phyloP scores from a whole-genome alignment of 345 rosid species.

The Brassica rapa region DNA sequence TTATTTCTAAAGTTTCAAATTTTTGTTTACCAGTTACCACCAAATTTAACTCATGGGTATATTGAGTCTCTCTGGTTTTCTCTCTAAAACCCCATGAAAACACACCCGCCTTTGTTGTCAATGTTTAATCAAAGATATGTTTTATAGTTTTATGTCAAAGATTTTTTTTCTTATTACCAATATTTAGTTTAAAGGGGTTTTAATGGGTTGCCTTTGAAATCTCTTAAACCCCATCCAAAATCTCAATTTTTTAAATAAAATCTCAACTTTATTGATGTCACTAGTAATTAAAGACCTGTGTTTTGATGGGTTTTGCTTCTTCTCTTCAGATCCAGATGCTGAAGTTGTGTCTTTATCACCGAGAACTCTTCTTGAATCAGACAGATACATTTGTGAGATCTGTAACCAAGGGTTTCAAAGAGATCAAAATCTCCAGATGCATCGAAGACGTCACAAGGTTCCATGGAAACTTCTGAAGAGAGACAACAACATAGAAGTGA shows the following conservation, averaged over 20 bases:
- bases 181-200: neutral
- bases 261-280: neutral
- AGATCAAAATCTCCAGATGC: slow-evolving; percentile 91
- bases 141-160: neutral
- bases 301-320: slow-evolving; percentile 12
- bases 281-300: slow-evolving; percentile 6
- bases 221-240: neutral
- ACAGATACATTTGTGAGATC: slow-evolving; percentile 87
- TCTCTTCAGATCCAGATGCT: slow-evolving; percentile 75
- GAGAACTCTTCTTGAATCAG: slow-evolving; percentile 70
- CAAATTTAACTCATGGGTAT: slow-evolving; percentile 1
- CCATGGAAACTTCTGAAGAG: slow-evolving; percentile 86
- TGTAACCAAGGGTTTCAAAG: slow-evolving; percentile 90
- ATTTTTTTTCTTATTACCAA: neutral
- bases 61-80: neutral
- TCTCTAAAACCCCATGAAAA: neutral
- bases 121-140: neutral
- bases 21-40: neutral
- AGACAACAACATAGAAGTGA: slow-evolving; percentile 62
- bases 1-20: neutral
- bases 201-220: neutral
- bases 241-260: neutral
- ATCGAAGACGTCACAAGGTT: slow-evolving; percentile 78
- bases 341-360: slow-evolving; percentile 84
- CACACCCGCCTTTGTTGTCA: neutral